phyloP scores from a whole-genome alignment of 441 rosid species.

The Pelargonium australe region DNA sequence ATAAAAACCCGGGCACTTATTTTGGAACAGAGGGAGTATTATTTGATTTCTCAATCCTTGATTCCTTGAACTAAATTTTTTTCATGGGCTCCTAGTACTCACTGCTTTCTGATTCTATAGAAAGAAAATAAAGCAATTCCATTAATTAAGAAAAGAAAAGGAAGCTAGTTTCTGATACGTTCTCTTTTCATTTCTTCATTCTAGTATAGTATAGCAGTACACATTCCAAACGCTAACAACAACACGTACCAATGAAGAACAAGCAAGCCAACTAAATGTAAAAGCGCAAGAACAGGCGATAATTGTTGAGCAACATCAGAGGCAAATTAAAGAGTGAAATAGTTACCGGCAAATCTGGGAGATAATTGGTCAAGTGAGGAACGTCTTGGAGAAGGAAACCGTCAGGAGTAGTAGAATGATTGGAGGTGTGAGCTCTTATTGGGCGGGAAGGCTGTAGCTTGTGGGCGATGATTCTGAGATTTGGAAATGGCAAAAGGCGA shows the following conservation, averaged over 20 bases:
- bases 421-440: not conserved
- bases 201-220: no score
- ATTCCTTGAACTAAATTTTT: not conserved
- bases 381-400: constrained; percentile 83
- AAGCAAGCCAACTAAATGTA: not conserved
- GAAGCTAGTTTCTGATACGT: not conserved
- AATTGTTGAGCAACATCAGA: not conserved
- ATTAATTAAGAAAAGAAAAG: not conserved
- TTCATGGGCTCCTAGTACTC: not conserved
- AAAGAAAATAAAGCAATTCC: not conserved
- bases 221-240: not conserved
- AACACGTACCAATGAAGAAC: not conserved
- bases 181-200: not conserved
- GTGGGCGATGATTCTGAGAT: not conserved
- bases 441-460: not conserved
- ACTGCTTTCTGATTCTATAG: not conserved
- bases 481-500: no score
- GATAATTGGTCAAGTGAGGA: constrained; percentile 79
- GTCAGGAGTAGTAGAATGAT: constrained; percentile 13
- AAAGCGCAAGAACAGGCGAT: not conserved
- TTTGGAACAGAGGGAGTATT: not conserved
- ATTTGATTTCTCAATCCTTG: not conserved
- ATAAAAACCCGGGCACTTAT: no score
- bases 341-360: constrained; percentile 69
- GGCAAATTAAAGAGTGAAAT: not conserved